Evolutionary conservation across 2,329 filamentous ascomycete genomes (phyloP).

Genomic region (Aspergillus ustus): DNA sequence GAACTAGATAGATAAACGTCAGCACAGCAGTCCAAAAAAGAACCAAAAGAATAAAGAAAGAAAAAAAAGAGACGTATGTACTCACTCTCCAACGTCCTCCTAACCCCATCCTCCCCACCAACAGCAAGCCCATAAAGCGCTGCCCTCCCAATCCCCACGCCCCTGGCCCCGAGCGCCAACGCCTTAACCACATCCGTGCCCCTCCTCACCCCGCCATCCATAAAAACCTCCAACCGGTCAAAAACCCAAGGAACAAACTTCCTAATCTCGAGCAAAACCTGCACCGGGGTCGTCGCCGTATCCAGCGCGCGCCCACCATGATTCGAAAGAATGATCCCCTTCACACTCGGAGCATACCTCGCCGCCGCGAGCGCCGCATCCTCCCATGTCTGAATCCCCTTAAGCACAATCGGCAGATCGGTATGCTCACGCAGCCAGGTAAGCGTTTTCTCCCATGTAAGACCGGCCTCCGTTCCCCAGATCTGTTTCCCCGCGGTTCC

Average conservation of each 20-base stretch:
- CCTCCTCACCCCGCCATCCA: constrained; percentile 83
- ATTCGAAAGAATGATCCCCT: constrained; percentile 86
- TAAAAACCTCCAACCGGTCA: constrained; percentile 75
- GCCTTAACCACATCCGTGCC: constrained; percentile 91
- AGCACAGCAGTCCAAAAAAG: background rate
- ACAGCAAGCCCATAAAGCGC: constrained; percentile 75
- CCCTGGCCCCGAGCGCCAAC: constrained; percentile 79
- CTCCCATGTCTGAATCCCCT: constrained; percentile 92
- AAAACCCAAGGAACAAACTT: constrained; percentile 76
- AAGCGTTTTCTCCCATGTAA: constrained; percentile 83
- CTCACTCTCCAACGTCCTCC: constrained; percentile 61
- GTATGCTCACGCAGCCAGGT: constrained; percentile 85
- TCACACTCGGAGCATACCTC: constrained; percentile 70
- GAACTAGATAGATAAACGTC: constrained; percentile 50
- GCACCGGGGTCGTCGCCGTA: constrained; percentile 74
- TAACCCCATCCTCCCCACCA: constrained; percentile 67
- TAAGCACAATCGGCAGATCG: constrained; percentile 83
- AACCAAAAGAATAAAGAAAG: no score
- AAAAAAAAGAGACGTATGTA: constrained; percentile 3
- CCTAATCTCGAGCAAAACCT: constrained; percentile 74
- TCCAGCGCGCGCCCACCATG: constrained; percentile 88
- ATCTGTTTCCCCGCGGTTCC: constrained; percentile 82
- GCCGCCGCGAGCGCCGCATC: constrained; percentile 86
- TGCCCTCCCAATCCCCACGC: constrained; percentile 75
- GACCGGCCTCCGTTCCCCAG: constrained; percentile 79